Evolutionary conservation across 2,329 filamentous ascomycete species (phyloP).

Genomic region (Botryotinia narcissicola): DNA sequence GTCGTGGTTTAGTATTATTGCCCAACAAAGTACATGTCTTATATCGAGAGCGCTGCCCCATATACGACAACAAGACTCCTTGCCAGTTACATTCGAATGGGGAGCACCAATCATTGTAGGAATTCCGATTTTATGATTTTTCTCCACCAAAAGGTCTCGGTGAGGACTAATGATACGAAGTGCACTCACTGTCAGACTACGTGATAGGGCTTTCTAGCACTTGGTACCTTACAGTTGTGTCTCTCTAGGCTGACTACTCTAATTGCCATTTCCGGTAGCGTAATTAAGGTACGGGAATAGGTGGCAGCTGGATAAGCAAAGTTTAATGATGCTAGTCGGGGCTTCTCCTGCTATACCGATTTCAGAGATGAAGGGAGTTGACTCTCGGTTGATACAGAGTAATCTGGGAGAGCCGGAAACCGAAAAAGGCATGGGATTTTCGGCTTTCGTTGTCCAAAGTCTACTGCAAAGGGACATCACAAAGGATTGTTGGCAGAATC

Average conservation of each 20-base stretch:
- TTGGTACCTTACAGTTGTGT: not conserved
- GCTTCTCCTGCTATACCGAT: too few relatives aligned
- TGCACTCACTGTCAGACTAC: not conserved
- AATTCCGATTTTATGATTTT: not conserved
- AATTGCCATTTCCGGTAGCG: too few relatives aligned
- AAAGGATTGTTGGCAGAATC: not conserved
- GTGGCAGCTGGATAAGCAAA: too few relatives aligned
- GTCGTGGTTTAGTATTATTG: not conserved
- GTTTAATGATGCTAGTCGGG: too few relatives aligned
- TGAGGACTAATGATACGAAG: not conserved
- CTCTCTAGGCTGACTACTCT: not conserved
- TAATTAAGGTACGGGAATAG: not conserved
- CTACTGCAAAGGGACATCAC: not conserved
- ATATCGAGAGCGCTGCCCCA: not conserved
- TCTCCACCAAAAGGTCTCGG: not conserved
- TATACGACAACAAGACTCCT: not conserved
- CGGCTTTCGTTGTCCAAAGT: not conserved
- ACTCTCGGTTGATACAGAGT: not conserved
- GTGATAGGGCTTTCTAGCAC: not conserved
- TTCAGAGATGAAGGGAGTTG: too few relatives aligned
- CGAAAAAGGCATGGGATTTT: not conserved
- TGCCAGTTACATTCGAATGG: not conserved
- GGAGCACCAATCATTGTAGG: fast-evolving
- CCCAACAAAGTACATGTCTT: not conserved
- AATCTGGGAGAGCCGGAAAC: not conserved